Evolutionary conservation across 2,329 filamentous ascomycete genomes (phyloP).

Genomic region (Pleoardoris graminearum): DNA sequence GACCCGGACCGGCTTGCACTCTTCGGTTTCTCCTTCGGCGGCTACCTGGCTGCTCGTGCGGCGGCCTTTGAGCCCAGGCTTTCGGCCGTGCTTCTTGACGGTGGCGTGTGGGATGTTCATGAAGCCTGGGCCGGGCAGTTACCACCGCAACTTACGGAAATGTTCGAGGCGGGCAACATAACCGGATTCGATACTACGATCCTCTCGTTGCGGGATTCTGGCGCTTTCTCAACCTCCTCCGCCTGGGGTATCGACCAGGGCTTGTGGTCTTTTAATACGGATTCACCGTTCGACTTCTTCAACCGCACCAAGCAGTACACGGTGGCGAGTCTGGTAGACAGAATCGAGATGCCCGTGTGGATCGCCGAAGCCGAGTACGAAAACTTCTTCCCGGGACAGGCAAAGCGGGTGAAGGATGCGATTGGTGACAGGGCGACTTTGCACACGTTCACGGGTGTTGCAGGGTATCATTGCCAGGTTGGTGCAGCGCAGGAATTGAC

Average conservation of each 20-base stretch:
- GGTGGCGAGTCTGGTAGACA: conserved; percentile 1
- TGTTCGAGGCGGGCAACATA: conserved; percentile 5
- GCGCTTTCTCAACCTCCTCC: neutral
- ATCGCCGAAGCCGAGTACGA: conserved; percentile 7
- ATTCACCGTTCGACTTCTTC: conserved; percentile 11
- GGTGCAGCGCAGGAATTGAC: conserved; percentile 4
- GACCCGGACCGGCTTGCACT: conserved; percentile 30
- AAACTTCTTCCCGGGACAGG: conserved; percentile 2
- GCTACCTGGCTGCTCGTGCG: conserved; percentile 36
- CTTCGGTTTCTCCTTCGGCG: conserved; percentile 36
- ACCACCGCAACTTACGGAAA: neutral
- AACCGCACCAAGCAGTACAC: neutral
- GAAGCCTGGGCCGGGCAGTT: neutral
- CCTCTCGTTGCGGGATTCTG: neutral
- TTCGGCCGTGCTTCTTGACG: conserved; percentile 25
- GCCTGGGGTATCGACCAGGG: conserved; percentile 14
- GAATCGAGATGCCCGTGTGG: conserved; percentile 11
- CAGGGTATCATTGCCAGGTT: conserved; percentile 5
- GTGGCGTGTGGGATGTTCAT: conserved; percentile 17
- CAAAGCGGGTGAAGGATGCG: neutral
- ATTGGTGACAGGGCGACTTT: conserved; percentile 1
- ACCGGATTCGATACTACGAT: conserved; percentile 6
- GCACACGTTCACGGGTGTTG: neutral
- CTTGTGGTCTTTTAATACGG: conserved; percentile 13
- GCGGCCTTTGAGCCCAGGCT: conserved; percentile 36